Evolutionary conservation across 306 rosid species (phyloP).

Genomic region (Quercus glauca): DNA sequence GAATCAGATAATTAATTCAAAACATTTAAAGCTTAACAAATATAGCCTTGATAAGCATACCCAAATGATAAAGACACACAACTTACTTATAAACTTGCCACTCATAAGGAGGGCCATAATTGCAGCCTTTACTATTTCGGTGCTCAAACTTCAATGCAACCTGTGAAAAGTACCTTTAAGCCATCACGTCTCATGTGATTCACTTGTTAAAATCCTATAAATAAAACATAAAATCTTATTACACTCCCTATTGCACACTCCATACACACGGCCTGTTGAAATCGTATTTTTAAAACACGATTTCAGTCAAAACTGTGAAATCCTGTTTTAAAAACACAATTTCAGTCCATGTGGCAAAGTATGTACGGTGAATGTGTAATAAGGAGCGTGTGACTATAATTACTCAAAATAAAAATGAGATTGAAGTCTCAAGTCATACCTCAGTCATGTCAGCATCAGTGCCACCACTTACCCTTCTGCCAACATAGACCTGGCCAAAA

Average conservation of each 20-base stretch:
- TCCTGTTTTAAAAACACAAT: too few species aligned
- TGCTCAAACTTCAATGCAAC: conserved; percentile 92
- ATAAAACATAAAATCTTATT: neutral
- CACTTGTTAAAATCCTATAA: conserved; percentile 5
- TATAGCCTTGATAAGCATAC: neutral
- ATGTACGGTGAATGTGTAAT: too few species aligned
- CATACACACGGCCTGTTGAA: too few species aligned
- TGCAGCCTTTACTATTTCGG: conserved; percentile 93
- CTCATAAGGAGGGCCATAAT: conserved; percentile 93
- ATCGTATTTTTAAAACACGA: too few species aligned
- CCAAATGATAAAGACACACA: conserved; percentile 5
- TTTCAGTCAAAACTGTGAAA: too few species aligned
- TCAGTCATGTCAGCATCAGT: conserved; percentile 77
- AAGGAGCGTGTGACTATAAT: too few species aligned
- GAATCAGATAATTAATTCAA: conserved; percentile 21
- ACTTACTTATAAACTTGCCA: conserved; percentile 91
- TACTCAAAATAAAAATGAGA: conserved; percentile 9
- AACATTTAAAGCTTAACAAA: conserved; percentile 1
- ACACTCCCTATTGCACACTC: too few species aligned
- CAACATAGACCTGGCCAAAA: conserved; percentile 95
- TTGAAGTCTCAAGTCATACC: conserved; percentile 41
- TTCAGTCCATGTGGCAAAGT: too few species aligned
- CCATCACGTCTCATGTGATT: conserved; percentile 11
- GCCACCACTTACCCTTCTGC: conserved; percentile 80
- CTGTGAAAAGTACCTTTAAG: conserved; percentile 38